phyloP scores from a whole-genome alignment of 1,139 yeast genomes.

The Zhuliangozyma blackwelliae region DNA sequence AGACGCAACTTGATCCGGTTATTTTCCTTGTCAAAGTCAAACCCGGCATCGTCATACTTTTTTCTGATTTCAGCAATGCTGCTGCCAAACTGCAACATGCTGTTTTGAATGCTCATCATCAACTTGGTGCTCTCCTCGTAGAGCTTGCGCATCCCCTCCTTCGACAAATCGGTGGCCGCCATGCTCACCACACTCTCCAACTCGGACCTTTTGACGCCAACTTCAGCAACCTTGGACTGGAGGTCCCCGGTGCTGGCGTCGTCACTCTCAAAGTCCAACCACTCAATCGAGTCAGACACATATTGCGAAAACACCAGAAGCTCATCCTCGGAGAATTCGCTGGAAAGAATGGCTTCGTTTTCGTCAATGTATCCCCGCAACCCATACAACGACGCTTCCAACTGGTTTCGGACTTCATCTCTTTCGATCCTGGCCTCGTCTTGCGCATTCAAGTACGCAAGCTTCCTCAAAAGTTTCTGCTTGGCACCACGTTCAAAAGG shows the following conservation, averaged over 20 bases:
- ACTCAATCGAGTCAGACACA: conserved; percentile 56
- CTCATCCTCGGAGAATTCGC: conserved; percentile 31
- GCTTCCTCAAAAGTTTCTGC: conserved; percentile 23
- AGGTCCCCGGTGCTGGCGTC: conserved; percentile 44
- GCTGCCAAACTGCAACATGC: conserved; percentile 41
- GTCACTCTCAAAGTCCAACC: conserved; percentile 77
- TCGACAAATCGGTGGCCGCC: conserved; percentile 30
- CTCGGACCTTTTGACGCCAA: conserved; percentile 17
- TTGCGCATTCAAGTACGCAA: conserved; percentile 30
- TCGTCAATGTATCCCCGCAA: conserved; percentile 52
- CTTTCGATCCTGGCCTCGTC: conserved; percentile 46
- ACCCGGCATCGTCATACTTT: conserved; percentile 36
- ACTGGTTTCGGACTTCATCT: conserved; percentile 48
- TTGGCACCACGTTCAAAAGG: conserved; percentile 45
- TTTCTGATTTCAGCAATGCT: conserved; percentile 38
- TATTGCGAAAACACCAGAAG: conserved; percentile 17
- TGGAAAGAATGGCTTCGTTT: conserved; percentile 36
- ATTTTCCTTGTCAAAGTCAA: conserved; percentile 50
- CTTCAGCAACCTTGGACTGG: conserved; percentile 19
- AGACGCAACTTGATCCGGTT: conserved; percentile 33
- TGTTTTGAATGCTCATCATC: conserved; percentile 40
- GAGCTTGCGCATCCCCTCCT: conserved; percentile 32
- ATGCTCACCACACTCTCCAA: conserved; percentile 22
- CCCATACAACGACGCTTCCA: conserved; percentile 57
- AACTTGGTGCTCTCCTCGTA: conserved; percentile 37